These are phyloP conservation scores for Colletotrichum gloeosporioides DNA, from an alignment of 2,329 filamentous ascomycete genomes.

Conservation along the genomic window DNA sequence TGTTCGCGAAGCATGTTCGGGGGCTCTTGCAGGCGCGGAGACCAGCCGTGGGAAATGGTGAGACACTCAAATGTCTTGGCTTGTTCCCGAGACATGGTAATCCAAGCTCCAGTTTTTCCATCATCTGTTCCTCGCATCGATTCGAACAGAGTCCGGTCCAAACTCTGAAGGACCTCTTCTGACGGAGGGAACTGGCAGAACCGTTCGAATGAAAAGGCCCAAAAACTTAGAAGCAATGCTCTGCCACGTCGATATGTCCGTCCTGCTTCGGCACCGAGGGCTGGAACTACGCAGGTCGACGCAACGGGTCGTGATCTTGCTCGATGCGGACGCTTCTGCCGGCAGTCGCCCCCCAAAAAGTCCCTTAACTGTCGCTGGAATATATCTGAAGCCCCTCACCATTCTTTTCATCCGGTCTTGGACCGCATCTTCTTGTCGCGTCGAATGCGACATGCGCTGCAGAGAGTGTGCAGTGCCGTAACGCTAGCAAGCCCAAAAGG, in stretches of 20 bases:
- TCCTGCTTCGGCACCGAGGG: not conserved
- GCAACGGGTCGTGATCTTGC: not conserved
- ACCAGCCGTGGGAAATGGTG: constrained; percentile 14
- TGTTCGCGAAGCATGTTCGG: constrained; percentile 18
- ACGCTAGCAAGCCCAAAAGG: not conserved
- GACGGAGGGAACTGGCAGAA: not conserved
- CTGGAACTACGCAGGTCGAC: not conserved
- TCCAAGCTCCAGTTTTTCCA: constrained; percentile 5
- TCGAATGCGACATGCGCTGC: not conserved
- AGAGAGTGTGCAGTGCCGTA: not conserved
- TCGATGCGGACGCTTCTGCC: not conserved
- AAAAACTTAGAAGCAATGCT: not conserved
- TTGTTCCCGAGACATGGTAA: constrained; percentile 8
- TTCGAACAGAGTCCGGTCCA: not conserved
- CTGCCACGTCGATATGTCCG: not conserved
- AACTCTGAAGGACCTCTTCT: not conserved
- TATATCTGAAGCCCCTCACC: not conserved
- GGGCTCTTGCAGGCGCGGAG: constrained; percentile 8
- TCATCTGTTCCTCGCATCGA: not conserved
- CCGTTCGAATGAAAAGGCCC: not conserved
- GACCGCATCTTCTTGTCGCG: not conserved
- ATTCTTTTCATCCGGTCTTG: not conserved
- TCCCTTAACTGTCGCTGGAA: not conserved
- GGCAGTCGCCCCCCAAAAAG: not conserved
- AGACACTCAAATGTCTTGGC: constrained; percentile 14